Conservation (phyloP, 805 yeast species). For the Kluyveromyces nonfermentans region DNA sequence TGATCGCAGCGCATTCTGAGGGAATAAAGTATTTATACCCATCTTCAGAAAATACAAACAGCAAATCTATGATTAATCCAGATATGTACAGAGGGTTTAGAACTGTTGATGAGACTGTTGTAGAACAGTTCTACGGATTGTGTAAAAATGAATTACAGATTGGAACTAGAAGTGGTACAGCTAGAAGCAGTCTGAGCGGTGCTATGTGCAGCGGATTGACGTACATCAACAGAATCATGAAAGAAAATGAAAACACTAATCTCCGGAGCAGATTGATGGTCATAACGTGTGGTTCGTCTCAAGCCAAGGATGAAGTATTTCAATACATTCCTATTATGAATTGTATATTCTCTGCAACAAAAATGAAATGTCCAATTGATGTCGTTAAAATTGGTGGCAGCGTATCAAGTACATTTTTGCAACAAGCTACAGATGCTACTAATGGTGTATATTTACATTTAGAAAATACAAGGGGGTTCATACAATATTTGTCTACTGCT, state of each 20-base stretch:
- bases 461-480: conserved; percentile 60
- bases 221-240: conserved; percentile 60
- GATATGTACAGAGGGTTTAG: conserved; percentile 83
- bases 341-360: conserved; percentile 91
- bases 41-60: conserved; percentile 11
- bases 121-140: conserved; percentile 46
- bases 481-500: conserved; percentile 76
- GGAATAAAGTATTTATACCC: conserved; percentile 73
- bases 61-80: conserved; percentile 32
- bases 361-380: conserved; percentile 81
- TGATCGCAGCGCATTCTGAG: conserved; percentile 63
- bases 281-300: conserved; percentile 37
- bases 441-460: conserved; percentile 76
- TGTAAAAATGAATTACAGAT: conserved; percentile 28
- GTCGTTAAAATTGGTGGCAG: conserved; percentile 60
- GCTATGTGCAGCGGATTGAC: conserved; percentile 78
- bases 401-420: conserved; percentile 67
- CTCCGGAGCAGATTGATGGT: conserved; percentile 59
- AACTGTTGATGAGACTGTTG: conserved; percentile 63
- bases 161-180: conserved; percentile 10
- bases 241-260: conserved; percentile 33
- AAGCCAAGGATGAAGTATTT: conserved; percentile 65
- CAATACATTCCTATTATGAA: conserved; percentile 93
- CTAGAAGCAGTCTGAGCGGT: conserved; percentile 51
- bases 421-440: conserved; percentile 94